Evolutionary conservation across 192 early-diverging fungal genomes (phyloP), one percentile per base, ranked within the genome.

Genomic region (Backusella parvicylindrica): DNA sequence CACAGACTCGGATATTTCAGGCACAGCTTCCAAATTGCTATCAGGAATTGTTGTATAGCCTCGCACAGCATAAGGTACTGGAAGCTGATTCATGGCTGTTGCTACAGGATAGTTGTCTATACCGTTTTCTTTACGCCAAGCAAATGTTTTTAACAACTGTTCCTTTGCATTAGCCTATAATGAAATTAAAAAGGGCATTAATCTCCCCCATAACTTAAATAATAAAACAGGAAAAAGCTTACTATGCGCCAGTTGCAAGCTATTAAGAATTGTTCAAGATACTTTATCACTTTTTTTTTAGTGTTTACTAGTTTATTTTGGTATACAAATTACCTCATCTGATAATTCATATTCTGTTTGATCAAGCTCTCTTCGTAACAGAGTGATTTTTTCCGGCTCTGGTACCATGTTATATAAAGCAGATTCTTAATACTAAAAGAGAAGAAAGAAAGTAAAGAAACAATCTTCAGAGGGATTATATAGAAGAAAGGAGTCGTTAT

Each of bases 31-130:
- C 26, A 92, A 81, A 75, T 93, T 93, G 23, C 84, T 81, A 68
- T 93, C 92, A 40, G 88, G 84, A 0, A 93, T 81, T 13, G 85
- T 84, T 63, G 75, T 56, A 80, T 86, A 91, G 18, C 92, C 92
- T 66, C 92, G 89, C 28, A 91, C 82, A 66, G 88, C 84, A 71
- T 91, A 93, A 43, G 90, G 84, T 40, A 89, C 81, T 1, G 91
- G 89, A 31, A 87, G 80, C 8, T 72, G 74, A 79, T 91, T 91
- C 28, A 86, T 77, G 12, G 81, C 65, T 53, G 83, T 76, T 4
- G 91, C 88, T n/a, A 91, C 83, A 30, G 88, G 87, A 41, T 90
- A 72, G 3, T 82, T 81, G 65, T 93, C 90, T 31, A 93, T 82
- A 15, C 79, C 73, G 67, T 91, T 84, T 36, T 77, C 72, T 41